These are phyloP conservation scores for Mycena metata DNA, from an alignment of 768 basidiomycete species.

Conservation along the genomic window DNA sequence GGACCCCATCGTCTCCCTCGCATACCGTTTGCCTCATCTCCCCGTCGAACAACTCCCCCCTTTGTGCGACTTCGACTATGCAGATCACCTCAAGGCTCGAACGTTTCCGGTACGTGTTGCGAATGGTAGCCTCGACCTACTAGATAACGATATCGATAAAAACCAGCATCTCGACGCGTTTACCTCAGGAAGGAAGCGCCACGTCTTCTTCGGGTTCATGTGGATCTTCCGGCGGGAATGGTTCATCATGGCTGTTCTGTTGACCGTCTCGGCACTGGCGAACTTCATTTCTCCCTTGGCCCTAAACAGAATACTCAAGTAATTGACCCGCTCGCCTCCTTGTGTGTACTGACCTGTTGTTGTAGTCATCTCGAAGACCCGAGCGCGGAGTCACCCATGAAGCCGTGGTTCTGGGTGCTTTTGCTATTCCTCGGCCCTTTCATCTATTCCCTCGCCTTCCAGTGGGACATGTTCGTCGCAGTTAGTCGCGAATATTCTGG, in stretches of 20 bases:
- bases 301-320: conserved; percentile 57
- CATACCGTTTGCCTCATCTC: conserved; percentile 60
- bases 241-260: conserved; percentile 43
- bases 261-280: conserved; percentile 43
- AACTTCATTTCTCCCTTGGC: conserved; percentile 54
- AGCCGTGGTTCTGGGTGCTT: conserved; percentile 79
- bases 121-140: neutral
- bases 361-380: conserved; percentile 68
- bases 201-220: conserved; percentile 57
- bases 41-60: conserved; percentile 68
- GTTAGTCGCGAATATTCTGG: conserved; percentile 40
- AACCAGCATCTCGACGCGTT: conserved; percentile 20
- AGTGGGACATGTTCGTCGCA: conserved; percentile 67
- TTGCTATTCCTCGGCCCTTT: conserved; percentile 64
- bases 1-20: conserved; percentile 62
- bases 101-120: conserved; percentile 47
- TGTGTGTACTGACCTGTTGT: neutral
- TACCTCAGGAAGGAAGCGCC: conserved; percentile 13
- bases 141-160: neutral
- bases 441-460: conserved; percentile 57
- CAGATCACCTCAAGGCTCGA: conserved; percentile 40
- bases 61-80: conserved; percentile 69
- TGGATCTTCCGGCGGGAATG: conserved; percentile 48
- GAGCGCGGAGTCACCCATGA: conserved; percentile 60
- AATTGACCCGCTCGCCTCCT: conserved; percentile 7